A percentile compares a stretch with the other conserved stretches of the same genome.
Evolutionary conservation across 176 grass and related monocot genomes (phyloP).

Genomic region (Leersia perrieri): DNA sequence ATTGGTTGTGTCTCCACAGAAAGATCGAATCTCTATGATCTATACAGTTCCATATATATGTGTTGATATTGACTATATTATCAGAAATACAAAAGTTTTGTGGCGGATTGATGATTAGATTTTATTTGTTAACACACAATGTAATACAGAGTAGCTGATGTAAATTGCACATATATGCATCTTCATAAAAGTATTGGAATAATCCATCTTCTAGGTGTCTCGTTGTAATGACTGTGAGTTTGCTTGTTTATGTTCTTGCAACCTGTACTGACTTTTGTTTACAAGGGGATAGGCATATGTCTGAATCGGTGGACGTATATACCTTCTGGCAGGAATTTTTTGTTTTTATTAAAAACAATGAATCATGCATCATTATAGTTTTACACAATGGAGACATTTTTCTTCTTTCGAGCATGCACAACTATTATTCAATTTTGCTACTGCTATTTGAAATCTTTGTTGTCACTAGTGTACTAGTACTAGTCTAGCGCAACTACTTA

Average conservation of each 20-base stretch:
- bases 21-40: not conserved
- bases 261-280: constrained; percentile 13
- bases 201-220: not conserved
- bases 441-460: not conserved
- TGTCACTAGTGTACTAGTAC: not conserved
- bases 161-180: constrained; percentile 9
- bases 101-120: not conserved
- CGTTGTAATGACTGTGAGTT: not conserved
- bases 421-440: not conserved
- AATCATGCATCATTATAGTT: not conserved
- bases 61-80: constrained; percentile 1
- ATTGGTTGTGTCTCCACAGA: not conserved
- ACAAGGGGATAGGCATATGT: not conserved
- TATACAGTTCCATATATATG: not conserved
- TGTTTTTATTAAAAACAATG: constrained; percentile 18
- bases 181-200: not conserved
- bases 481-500: constrained; percentile 8
- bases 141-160: not conserved
- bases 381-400: not conserved
- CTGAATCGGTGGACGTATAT: constrained; percentile 12
- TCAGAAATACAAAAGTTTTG: not conserved
- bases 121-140: constrained; percentile 13
- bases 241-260: not conserved
- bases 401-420: not conserved
- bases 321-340: not conserved